Base-by-base conservation (phyloP, 2,329 filamentous ascomycete genomes). In the Helotiales sp. region DNA sequence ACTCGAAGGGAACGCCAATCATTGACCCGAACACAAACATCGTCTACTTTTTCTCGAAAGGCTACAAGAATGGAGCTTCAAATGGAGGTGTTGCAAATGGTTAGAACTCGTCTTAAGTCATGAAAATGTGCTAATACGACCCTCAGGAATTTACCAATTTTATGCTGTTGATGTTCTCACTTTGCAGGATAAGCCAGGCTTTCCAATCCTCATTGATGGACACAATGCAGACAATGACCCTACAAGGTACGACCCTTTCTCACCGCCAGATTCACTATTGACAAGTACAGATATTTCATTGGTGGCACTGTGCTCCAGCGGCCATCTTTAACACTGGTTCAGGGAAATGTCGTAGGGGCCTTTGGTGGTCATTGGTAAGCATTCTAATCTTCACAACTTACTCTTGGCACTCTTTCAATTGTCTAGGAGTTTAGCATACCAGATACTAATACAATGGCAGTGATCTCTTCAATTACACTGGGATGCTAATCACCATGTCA, bases 291-390 rank as follows among this genome's bases (percentile, higher is more conserved):
- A 54, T 77, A 76, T 38, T 79, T 80, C 60, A 67, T 77, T 34
- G 77, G 76, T 5, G 78, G 78, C 1, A 72, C 75, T 5, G 71
- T 79, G 25, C 69, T 79, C 47, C 78, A 81, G 64, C 70, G 76
- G 17, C 74, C 76, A 1, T 71, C 74, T 31, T 60, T 79, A 17
- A 65, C 73, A 10, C 62, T 75, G 29, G 66, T 77, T 5, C 75
- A 76, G 30, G 72, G 73, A 24, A 69, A 74, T 24, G 71, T 80
- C 4, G 75, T 79, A 50, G 77, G 73, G 13, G 77, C 71, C 1
- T 80, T 81, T 59, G 78, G 77, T 12, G 77, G 76, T 7, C 73
- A 79, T 55, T 80, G 78, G n/a, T n/a, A n/a, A n/a, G n/a, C n/a
- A n/a, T n/a, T n/a, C n/a, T n/a, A n/a, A n/a, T n/a, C n/a, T n/a